A percentile compares a stretch with the other conserved stretches of the same genome.
phyloP scores from a whole-genome alignment of 1,284 basidiomycete genomes.

The Prillingera fragicola region DNA sequence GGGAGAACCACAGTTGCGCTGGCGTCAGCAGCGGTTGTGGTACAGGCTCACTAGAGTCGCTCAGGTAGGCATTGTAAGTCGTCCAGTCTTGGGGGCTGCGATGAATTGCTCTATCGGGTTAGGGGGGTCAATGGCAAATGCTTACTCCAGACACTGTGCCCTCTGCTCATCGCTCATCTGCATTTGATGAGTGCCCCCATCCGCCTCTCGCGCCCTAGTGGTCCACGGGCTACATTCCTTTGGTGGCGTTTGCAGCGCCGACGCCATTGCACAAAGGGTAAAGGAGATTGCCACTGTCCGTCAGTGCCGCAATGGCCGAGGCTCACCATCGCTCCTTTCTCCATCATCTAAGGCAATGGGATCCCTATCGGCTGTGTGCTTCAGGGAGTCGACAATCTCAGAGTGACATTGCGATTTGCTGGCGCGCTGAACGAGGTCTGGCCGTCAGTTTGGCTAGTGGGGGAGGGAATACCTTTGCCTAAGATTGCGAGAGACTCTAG shows the following conservation, averaged over 20 bases:
- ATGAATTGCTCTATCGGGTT: slow-evolving; percentile 34
- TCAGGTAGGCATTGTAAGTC: slow-evolving; percentile 42
- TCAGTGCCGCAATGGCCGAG: neutral
- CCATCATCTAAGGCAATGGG: slow-evolving; percentile 1
- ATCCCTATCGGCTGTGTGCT: neutral
- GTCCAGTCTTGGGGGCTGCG: slow-evolving; percentile 48
- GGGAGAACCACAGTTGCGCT: slow-evolving; percentile 40
- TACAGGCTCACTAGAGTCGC: slow-evolving; percentile 36
- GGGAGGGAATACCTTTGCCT: too few species aligned
- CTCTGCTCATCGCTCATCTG: neutral
- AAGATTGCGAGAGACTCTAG: too few species aligned
- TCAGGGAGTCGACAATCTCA: neutral
- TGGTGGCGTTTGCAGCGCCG: slow-evolving; percentile 35
- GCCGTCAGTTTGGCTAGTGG: neutral
- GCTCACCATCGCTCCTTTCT: slow-evolving; percentile 13
- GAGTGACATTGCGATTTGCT: neutral
- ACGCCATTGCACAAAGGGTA: slow-evolving; percentile 42
- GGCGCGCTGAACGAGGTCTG: neutral
- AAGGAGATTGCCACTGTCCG: slow-evolving; percentile 43
- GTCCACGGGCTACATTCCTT: slow-evolving; percentile 25
- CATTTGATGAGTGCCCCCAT: slow-evolving; percentile 1
- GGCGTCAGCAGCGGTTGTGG: neutral
- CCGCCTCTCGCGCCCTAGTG: neutral
- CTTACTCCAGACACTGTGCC: slow-evolving; percentile 28
- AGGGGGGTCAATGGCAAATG: neutral